Base-by-base conservation (phyloP, 805 yeast species). In the Zygoascus tannicola region DNA sequence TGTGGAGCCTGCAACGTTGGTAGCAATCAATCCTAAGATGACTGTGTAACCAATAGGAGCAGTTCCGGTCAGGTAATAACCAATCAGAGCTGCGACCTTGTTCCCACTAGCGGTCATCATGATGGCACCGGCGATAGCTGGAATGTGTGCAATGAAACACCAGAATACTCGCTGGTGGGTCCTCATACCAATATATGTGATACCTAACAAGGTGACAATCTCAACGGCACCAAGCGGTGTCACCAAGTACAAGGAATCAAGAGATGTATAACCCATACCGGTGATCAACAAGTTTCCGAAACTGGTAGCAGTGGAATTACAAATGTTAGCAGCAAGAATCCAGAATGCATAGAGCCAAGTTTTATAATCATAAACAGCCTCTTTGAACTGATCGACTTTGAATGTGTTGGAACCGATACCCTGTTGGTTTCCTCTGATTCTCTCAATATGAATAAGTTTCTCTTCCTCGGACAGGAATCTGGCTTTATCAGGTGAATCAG, bases 1-100 rank as follows among this genome's bases (percentile, higher is more conserved):
- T 7, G 88, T 80, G 49, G 75, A 72, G 10, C 90, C 90, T 2
- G 86, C 78, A 33, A 78, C 72, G 56, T 81, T 71, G 2, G 74
- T 63, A 32, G 65, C 60, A 47, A 66, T 58, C 35, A 59, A 47
- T 8, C 41, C 37, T 1, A 3, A 75, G 69, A 43, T 74, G 58
- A 38, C 76, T 49, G 47, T 74, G 73, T 30, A 45, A 18, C 46
- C 47, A 18, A 45, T 38, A 12, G 54, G 46, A 16, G 47, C 14
- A 67, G 70, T 22, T 62, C 57, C 47, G 15, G 69, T 57, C 15
- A 74, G 43, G 43, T 62, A 61, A 20, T 62, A 67, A 40, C 73
- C 70, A 3, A 69, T 69, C 19, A 68, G 62, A 49, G 59, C 55
- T 18, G 72, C 65, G 26, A 58, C 59, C 19, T 56, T 56, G 23